Conservation (phyloP, 169 alveolate genomes). For the Cryptosporidium ubiquitum region DNA sequence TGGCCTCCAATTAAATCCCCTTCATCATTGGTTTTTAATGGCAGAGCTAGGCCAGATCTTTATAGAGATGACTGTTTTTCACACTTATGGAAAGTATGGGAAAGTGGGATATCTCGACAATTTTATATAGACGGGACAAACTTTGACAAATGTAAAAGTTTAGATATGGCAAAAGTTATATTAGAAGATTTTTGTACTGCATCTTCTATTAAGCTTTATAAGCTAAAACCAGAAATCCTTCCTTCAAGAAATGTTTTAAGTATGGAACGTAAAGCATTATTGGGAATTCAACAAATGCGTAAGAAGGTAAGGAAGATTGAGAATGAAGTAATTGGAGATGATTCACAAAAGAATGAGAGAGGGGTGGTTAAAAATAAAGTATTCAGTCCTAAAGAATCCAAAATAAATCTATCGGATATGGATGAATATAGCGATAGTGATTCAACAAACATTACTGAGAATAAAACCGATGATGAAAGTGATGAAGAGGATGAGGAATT, state of each 20-base stretch:
- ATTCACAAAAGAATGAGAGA: background rate
- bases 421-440: background rate
- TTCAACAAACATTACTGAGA: no score
- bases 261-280: background rate
- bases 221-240: slow-evolving; percentile 6
- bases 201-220: slow-evolving; percentile 22
- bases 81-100: slow-evolving; percentile 37
- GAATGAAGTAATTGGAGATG: background rate
- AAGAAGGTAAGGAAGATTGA: background rate
- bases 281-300: background rate
- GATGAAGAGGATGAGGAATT: background rate
- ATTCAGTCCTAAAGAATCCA: background rate
- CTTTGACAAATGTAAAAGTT: slow-evolving; percentile 3
- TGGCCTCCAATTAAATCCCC: slow-evolving; percentile 59
- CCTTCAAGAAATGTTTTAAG: slow-evolving; percentile 33
- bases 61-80: slow-evolving; percentile 57
- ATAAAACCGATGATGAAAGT: background rate
- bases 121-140: slow-evolving; percentile 49
- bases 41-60: slow-evolving; percentile 59
- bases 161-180: slow-evolving; percentile 60
- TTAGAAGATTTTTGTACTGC: slow-evolving; percentile 59
- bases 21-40: slow-evolving; percentile 3
- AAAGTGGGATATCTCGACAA: slow-evolving; percentile 12
- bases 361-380: background rate
- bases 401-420: background rate